Evolutionary conservation across 1,284 basidiomycete genomes (phyloP), one percentile per base, ranked within the genome.

Genomic region (Veloboletus limbatus): DNA sequence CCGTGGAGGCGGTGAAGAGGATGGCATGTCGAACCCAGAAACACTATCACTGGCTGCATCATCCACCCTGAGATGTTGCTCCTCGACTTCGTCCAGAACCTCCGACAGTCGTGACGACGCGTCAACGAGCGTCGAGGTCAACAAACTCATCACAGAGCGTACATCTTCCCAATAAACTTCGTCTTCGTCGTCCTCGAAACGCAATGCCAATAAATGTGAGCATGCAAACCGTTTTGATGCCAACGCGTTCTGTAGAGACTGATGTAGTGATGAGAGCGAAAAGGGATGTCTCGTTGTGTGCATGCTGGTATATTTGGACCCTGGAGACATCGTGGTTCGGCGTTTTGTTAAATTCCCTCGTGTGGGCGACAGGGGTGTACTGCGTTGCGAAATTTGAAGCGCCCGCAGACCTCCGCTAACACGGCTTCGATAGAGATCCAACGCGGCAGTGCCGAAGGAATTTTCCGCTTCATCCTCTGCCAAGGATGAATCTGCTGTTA

Each of bases 151-250:
- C 25, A 91, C 77, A 30, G 81, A 79, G 18, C 82, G 75, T 25
- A 87, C 86, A 56, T 89, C 82, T 54, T 89, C 87, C 87, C 87
- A 91, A 56, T 91, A 91, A 7, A 70, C 68, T 52, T 84, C 81
- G 51, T 85, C 84, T 17, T 76, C 77, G 35, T 77, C 74, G 36
- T 77, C 77, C 36, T 66, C 70, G 57, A 90, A 91, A 5, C 87
- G 74, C 28, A 91, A 63, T 5, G 88, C 87, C 2, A 91, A 72
- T 2, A 91, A 70, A 59, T 91, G 84, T 0, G 88, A 77, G 49
- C 82, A 86, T 0, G 88, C 76, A 54, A 86, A 88, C 11, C 88
- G 76, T 54, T 83, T 85, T 4, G 86, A 76, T 4, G 79, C 73
- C 8, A 89, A 54, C 0, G 87, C 82, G 20, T 73, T 74, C 43